phyloP scores from a whole-genome alignment of 768 basidiomycete genomes.

The Leucocoprinus sp. region DNA sequence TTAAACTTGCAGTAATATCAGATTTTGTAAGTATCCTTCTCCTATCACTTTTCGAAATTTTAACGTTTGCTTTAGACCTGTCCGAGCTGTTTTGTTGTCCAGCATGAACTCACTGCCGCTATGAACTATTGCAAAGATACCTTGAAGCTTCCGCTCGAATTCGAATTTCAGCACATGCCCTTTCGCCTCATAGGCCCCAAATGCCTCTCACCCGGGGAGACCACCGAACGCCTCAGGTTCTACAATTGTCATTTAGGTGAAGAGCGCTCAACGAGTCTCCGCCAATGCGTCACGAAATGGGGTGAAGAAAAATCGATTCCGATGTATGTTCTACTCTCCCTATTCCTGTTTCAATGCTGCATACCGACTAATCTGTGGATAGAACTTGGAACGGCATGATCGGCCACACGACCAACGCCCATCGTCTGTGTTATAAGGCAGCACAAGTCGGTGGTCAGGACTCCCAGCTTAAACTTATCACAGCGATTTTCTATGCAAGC shows the following conservation, averaged over 20 bases:
- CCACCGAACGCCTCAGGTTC: constrained; percentile 31
- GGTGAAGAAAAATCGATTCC: constrained; percentile 48
- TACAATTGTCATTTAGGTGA: constrained; percentile 32
- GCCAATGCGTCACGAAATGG: constrained; percentile 40
- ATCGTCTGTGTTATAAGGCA: constrained; percentile 66
- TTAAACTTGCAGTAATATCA: constrained; percentile 40
- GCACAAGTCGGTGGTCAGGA: constrained; percentile 52
- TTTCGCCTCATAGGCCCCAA: constrained; percentile 37
- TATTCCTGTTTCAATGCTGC: not conserved
- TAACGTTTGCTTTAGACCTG: constrained; percentile 29
- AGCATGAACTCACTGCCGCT: constrained; percentile 44
- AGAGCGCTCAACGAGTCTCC: constrained; percentile 35
- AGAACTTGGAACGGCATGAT: constrained; percentile 56
- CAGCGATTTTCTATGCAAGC: constrained; percentile 56
- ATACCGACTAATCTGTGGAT: not conserved
- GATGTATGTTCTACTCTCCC: constrained; percentile 29
- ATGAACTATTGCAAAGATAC: constrained; percentile 40
- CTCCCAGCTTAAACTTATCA: constrained; percentile 48
- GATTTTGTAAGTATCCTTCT: constrained; percentile 33
- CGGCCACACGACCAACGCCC: constrained; percentile 59
- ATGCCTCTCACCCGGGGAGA: constrained; percentile 33
- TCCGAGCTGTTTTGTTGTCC: constrained; percentile 43
- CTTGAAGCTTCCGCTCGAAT: constrained; percentile 37
- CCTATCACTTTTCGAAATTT: constrained; percentile 5
- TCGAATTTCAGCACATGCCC: constrained; percentile 45